Conservation (phyloP, 2,329 filamentous ascomycete species). For the Cryphonectria parasitica region DNA sequence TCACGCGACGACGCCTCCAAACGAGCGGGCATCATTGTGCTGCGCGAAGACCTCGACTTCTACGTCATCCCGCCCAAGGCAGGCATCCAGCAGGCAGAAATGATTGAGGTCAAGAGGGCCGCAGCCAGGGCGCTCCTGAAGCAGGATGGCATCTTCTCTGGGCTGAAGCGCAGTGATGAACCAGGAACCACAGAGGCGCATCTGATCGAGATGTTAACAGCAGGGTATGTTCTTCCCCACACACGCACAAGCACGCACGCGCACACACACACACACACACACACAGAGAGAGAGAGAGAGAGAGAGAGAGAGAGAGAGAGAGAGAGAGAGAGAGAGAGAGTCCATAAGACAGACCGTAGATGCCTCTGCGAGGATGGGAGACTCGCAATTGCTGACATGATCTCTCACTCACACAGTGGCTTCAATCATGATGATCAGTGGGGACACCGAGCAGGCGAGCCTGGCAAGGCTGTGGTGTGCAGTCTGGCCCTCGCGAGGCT, state of each 20-base stretch:
- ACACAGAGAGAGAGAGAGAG: too few relatives aligned
- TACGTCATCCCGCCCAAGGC: conserved; percentile 89
- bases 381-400: background rate
- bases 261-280: too few relatives aligned
- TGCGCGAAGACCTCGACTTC: conserved; percentile 95
- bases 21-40: conserved; percentile 95
- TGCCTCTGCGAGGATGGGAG: background rate
- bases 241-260: too few relatives aligned
- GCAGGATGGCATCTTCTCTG: conserved; percentile 95
- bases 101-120: conserved; percentile 95
- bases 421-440: conserved; percentile 95
- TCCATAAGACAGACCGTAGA: background rate
- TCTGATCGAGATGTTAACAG: conserved; percentile 98
- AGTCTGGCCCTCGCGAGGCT: conserved; percentile 91
- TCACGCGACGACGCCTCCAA: conserved; percentile 77
- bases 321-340: too few relatives aligned
- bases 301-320: too few relatives aligned
- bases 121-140: conserved; percentile 83
- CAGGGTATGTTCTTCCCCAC: conserved; percentile 70
- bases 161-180: conserved; percentile 92
- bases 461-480: conserved; percentile 98
- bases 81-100: conserved; percentile 84
- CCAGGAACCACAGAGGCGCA: conserved; percentile 96
- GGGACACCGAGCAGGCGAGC: conserved; percentile 96
- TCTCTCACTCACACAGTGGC: conserved; percentile 60